These are phyloP conservation scores for Didymella sp. DNA, from an alignment of 2,329 filamentous ascomycete species.

Conservation along the genomic window DNA sequence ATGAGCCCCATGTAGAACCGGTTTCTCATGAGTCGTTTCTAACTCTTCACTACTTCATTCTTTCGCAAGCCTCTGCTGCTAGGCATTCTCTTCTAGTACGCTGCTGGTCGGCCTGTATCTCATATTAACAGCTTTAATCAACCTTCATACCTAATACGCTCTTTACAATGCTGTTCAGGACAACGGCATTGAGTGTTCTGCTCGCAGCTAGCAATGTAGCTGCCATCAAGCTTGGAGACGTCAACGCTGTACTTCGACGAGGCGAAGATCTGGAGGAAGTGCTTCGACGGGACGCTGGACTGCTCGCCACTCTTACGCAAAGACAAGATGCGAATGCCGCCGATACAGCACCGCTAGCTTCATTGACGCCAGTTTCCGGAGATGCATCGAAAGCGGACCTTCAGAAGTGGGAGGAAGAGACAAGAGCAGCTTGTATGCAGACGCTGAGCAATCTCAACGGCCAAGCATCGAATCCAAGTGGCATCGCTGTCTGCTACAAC, in stretches of 20 bases:
- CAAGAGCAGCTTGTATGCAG: slow-evolving; percentile 63
- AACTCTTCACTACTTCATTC: slow-evolving; percentile 36
- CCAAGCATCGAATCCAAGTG: slow-evolving; percentile 73
- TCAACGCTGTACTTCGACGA: slow-evolving; percentile 39
- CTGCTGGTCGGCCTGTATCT: slow-evolving; percentile 48
- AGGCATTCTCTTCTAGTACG: slow-evolving; percentile 38
- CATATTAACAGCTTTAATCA: slow-evolving; percentile 46
- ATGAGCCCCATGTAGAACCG: slow-evolving; percentile 40
- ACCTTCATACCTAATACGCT: slow-evolving; percentile 40
- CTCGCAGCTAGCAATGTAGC: slow-evolving; percentile 44
- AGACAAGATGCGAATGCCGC: slow-evolving; percentile 43
- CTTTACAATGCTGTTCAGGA: slow-evolving; percentile 43
- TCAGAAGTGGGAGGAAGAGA: slow-evolving; percentile 48
- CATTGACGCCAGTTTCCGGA: slow-evolving; percentile 45
- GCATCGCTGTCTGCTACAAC: slow-evolving; percentile 84
- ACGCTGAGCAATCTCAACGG: slow-evolving; percentile 63
- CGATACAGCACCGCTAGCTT: slow-evolving; percentile 39
- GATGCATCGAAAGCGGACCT: slow-evolving; percentile 43
- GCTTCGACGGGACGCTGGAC: slow-evolving; percentile 44
- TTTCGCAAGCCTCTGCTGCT: slow-evolving; percentile 37
- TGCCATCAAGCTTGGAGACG: slow-evolving; percentile 34
- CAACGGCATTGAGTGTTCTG: slow-evolving; percentile 39
- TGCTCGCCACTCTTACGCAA: slow-evolving; percentile 47
- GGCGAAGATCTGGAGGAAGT: slow-evolving; percentile 42
- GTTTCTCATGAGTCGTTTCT: slow-evolving; percentile 37